Conservation (phyloP, 805 yeast genomes). For the Yamadazyma takamatsuzukensis region DNA sequence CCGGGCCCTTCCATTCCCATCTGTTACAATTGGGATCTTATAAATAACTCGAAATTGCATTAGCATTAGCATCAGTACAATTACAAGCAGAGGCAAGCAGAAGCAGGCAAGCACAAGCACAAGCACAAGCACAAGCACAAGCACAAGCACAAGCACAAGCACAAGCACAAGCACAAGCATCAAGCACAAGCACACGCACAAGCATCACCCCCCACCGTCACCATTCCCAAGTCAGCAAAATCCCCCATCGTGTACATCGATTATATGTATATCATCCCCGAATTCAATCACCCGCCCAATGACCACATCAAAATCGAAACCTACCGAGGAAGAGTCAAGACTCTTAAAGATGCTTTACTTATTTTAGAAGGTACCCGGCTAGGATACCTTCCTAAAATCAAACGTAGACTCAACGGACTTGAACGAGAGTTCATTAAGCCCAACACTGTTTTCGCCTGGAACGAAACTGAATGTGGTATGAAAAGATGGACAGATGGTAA, state of each 20-base stretch:
- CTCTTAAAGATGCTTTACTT: conserved; percentile 60
- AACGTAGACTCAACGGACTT: conserved; percentile 51
- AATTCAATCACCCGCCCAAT: conserved; percentile 26
- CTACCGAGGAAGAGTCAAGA: conserved; percentile 55
- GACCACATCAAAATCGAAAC: conserved; percentile 33
- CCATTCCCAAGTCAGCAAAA: conserved; percentile 7
- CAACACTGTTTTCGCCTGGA: conserved; percentile 70
- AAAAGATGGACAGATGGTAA: conserved; percentile 78
- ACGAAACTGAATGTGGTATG: conserved; percentile 67
- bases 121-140: too few relatives aligned
- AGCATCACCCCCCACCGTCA: too few relatives aligned
- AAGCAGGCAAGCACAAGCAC: too few relatives aligned
- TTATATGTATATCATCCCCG: conserved; percentile 15
- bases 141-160: too few relatives aligned
- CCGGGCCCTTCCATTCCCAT: too few relatives aligned
- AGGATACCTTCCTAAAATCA: conserved; percentile 54
- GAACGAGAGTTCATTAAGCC: conserved; percentile 56
- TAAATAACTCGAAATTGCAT: too few relatives aligned
- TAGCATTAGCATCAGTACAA: too few relatives aligned
- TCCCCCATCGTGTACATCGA: conserved; percentile 8
- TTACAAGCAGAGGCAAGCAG: too few relatives aligned
- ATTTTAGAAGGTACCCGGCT: conserved; percentile 62
- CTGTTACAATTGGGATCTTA: too few relatives aligned
- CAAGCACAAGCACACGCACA: too few relatives aligned
- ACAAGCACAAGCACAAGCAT: too few relatives aligned